Conservation (phyloP, 768 basidiomycete species). For the Clitopilus passeckerianus region DNA sequence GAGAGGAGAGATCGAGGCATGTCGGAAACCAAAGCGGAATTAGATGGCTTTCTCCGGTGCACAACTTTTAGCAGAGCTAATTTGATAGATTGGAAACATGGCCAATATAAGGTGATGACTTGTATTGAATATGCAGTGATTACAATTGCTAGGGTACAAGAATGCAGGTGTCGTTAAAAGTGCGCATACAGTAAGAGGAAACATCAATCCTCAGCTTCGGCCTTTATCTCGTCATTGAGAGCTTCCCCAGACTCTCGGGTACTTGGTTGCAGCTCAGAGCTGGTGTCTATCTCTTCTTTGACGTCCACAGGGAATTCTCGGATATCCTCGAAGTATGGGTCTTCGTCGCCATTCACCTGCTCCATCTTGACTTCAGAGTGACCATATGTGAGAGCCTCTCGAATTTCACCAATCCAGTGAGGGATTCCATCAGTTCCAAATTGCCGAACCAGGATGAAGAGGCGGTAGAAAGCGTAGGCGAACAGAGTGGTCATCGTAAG, state of each 20-base stretch:
- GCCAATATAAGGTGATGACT: too few species aligned
- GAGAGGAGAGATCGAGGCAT: conserved; percentile 1
- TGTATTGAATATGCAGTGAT: background rate
- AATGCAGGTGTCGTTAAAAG: background rate
- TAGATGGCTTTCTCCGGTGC: background rate
- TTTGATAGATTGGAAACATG: too few species aligned
- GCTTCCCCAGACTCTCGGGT: background rate
- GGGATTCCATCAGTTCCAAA: conserved; percentile 24
- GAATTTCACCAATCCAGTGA: conserved; percentile 19
- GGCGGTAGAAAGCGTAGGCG: conserved; percentile 26
- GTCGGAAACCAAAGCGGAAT: background rate
- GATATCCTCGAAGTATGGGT: background rate
- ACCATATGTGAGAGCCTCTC: background rate
- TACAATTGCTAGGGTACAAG: background rate
- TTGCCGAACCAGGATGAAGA: conserved; percentile 26
- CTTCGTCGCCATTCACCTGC: background rate
- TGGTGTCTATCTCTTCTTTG: background rate
- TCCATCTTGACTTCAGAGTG: too few species aligned
- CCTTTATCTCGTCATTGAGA: background rate
- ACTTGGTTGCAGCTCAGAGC: background rate
- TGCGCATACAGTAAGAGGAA: background rate
- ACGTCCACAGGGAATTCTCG: background rate
- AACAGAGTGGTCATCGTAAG: conserved; percentile 22
- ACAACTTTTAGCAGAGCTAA: too few species aligned
- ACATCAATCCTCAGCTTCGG: background rate